phyloP scores from a whole-genome alignment of 768 basidiomycete species.

The Exidia glandulosa region DNA sequence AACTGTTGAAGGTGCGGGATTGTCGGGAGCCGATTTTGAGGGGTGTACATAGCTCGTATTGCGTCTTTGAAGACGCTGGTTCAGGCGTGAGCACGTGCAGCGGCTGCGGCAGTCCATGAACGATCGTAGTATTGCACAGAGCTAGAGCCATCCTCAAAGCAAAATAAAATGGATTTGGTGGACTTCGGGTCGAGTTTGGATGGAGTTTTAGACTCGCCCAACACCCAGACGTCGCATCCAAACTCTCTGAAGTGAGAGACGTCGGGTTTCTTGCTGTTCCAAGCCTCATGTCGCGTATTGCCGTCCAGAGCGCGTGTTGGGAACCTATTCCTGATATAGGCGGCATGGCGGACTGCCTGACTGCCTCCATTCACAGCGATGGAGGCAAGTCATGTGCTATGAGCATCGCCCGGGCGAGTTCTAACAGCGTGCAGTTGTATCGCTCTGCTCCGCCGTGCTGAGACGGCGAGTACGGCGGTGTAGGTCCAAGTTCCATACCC shows the following conservation, averaged over 20 bases:
- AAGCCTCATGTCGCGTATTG: constrained; percentile 8
- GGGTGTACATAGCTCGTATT: no score
- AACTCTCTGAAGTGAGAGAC: constrained; percentile 7
- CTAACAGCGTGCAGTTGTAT: constrained; percentile 22
- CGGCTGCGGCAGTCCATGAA: no score
- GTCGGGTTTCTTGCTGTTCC: constrained; percentile 6
- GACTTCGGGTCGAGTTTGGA: constrained; percentile 8
- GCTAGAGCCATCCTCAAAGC: constrained; percentile 7
- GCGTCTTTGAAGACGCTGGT: no score
- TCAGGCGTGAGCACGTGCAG: no score
- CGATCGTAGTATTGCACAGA: constrained; percentile 10
- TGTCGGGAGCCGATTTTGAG: no score
- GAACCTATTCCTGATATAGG: constrained; percentile 19
- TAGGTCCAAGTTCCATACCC: constrained; percentile 12
- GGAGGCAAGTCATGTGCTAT: constrained; percentile 9
- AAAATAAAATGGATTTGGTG: constrained; percentile 8
- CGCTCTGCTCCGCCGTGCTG: constrained; percentile 23
- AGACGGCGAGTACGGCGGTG: constrained; percentile 17
- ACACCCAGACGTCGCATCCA: constrained; percentile 8
- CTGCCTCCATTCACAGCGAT: constrained; percentile 23
- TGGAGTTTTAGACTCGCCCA: not conserved
- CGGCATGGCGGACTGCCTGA: constrained; percentile 14
- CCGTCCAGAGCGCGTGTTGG: constrained; percentile 8
- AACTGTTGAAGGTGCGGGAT: no score
- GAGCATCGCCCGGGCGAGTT: constrained; percentile 23